phyloP scores from a whole-genome alignment of 176 grass and related monocot genomes.

The Rhynchospora tenuis region DNA sequence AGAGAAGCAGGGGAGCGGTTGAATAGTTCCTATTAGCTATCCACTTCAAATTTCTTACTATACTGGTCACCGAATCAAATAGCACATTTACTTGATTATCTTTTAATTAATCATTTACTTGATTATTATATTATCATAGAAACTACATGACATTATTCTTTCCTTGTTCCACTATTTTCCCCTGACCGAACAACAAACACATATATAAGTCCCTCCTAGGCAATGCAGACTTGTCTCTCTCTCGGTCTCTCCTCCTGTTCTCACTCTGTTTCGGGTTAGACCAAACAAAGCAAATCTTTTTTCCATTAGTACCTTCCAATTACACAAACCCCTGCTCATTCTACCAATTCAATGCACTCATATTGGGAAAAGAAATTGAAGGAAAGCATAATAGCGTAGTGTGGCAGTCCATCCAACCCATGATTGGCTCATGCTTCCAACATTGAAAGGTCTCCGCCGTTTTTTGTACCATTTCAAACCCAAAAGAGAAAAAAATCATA shows the following conservation, averaged over 20 bases:
- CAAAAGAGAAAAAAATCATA: not conserved
- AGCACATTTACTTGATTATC: not conserved
- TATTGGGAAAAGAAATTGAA: not conserved
- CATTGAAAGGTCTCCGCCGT: not conserved
- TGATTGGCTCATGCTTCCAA: conserved; percentile 21
- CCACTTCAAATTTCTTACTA: not conserved
- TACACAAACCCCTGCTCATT: not conserved
- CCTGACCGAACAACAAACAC: conserved; percentile 20
- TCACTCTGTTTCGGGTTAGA: not conserved
- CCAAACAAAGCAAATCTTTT: conserved; percentile 12
- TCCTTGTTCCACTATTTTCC: not conserved
- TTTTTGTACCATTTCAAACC: not conserved
- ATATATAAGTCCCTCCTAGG: not conserved
- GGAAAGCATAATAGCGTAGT: conserved; percentile 12
- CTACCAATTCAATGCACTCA: conserved; percentile 7
- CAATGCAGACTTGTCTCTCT: not conserved
- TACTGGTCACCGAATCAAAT: not conserved
- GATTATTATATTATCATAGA: not conserved
- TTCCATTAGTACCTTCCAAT: conserved; percentile 5
- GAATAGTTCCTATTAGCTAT: not conserved
- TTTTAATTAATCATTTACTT: not conserved
- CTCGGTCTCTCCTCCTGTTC: not conserved
- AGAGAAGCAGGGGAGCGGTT: not conserved
- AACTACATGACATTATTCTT: conserved; percentile 8
- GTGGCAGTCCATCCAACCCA: not conserved